Evolutionary conservation across 2,329 filamentous ascomycete genomes (phyloP).

Genomic region (Coniochaeta sp.): DNA sequence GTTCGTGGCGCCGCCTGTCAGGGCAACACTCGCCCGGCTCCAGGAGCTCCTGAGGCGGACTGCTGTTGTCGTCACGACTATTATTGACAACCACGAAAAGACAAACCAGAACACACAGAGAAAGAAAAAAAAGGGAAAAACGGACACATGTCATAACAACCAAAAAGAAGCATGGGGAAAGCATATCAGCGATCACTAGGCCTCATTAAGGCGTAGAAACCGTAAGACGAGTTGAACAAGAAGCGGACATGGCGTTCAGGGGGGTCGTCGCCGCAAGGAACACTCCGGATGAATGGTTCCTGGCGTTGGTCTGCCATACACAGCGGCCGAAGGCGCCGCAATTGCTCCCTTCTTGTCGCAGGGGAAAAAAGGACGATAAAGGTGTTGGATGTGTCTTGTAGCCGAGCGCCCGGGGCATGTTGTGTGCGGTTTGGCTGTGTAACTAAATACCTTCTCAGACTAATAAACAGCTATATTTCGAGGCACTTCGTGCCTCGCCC

Average conservation of each 20-base stretch:
- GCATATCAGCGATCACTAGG: neutral
- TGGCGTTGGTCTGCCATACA: neutral
- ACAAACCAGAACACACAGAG: neutral
- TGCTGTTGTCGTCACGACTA: neutral
- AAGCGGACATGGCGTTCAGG: too few species aligned
- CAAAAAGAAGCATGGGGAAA: neutral
- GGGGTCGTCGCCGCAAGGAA: neutral
- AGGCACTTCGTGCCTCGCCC: neutral
- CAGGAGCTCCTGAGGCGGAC: neutral
- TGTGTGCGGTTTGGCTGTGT: neutral
- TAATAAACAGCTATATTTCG: conserved; percentile 1
- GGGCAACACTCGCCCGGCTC: neutral
- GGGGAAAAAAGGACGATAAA: neutral
- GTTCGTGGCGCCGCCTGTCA: neutral
- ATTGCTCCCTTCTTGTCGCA: neutral
- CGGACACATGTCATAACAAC: neutral
- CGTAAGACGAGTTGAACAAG: neutral
- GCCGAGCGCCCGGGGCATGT: neutral
- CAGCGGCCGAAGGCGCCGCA: neutral
- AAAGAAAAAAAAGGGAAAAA: neutral
- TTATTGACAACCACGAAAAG: neutral
- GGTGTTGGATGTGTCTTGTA: neutral
- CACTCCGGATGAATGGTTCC: neutral
- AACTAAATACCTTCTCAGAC: neutral
- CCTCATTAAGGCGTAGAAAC: neutral